Evolutionary conservation across 2,329 filamentous ascomycete genomes (phyloP).

Genomic region (Alternaria panax): DNA sequence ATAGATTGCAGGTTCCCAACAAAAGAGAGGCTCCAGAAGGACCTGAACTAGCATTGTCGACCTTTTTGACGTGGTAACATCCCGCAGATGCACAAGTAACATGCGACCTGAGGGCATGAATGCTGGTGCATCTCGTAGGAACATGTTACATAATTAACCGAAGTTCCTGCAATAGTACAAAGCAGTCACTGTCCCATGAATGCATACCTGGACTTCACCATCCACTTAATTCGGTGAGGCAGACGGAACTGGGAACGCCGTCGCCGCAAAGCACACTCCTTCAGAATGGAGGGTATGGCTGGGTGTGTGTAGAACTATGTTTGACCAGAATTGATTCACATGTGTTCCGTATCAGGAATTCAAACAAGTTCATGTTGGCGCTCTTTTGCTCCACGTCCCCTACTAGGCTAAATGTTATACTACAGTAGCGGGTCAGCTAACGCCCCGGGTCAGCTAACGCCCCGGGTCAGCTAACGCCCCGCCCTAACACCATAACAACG

Average conservation of each 20-base stretch:
- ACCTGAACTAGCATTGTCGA: constrained; percentile 1
- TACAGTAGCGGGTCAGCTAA: no score
- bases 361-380: no score
- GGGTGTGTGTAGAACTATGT: constrained; percentile 23
- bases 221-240: background rate
- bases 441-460: no score
- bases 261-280: constrained; percentile 1
- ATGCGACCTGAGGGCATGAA: background rate
- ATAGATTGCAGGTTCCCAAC: background rate
- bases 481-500: no score
- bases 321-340: constrained; percentile 15
- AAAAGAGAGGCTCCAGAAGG: background rate
- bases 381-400: no score
- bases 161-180: background rate
- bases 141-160: background rate
- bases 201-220: background rate
- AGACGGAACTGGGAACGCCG: background rate
- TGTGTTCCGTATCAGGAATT: no score
- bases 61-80: background rate
- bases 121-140: background rate
- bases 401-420: no score
- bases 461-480: no score
- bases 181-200: background rate
- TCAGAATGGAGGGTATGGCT: constrained; percentile 28
- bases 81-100: background rate